phyloP scores from a whole-genome alignment of 805 yeast genomes.

The Kodamaea lidongshanica region DNA sequence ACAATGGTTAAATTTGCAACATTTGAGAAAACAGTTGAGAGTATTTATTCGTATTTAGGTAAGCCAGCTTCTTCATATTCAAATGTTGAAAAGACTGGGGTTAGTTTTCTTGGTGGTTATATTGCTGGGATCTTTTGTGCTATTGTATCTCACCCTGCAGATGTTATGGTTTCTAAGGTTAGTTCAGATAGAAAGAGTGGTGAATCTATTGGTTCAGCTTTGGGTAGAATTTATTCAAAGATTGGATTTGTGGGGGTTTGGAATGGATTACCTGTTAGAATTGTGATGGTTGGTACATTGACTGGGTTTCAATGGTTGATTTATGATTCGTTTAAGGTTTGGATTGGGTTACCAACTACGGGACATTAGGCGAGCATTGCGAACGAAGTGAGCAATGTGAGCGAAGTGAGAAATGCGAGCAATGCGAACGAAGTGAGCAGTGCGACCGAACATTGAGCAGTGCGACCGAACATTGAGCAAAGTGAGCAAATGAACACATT shows the following conservation, averaged over 20 bases:
- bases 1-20: constrained; percentile 96
- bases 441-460: no score
- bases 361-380: no score
- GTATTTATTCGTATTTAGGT: constrained; percentile 69
- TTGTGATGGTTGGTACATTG: constrained; percentile 93
- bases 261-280: constrained; percentile 93
- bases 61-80: constrained; percentile 67
- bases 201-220: constrained; percentile 63
- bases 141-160: constrained; percentile 96
- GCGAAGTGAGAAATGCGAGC: no score
- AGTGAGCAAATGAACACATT: no score
- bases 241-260: constrained; percentile 90
- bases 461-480: no score
- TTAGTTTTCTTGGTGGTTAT: constrained; percentile 92
- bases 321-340: constrained; percentile 94
- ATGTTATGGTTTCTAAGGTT: constrained; percentile 93
- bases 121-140: constrained; percentile 98
- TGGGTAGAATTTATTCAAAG: constrained; percentile 64
- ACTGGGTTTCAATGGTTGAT: constrained; percentile 97
- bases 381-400: no score
- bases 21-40: constrained; percentile 84
- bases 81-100: constrained; percentile 80
- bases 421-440: no score
- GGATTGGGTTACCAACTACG: constrained; percentile 89
- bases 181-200: constrained; percentile 62